Evolutionary conservation across 768 basidiomycete species (phyloP).

Genomic region (Dacryopinax primogenitus): DNA sequence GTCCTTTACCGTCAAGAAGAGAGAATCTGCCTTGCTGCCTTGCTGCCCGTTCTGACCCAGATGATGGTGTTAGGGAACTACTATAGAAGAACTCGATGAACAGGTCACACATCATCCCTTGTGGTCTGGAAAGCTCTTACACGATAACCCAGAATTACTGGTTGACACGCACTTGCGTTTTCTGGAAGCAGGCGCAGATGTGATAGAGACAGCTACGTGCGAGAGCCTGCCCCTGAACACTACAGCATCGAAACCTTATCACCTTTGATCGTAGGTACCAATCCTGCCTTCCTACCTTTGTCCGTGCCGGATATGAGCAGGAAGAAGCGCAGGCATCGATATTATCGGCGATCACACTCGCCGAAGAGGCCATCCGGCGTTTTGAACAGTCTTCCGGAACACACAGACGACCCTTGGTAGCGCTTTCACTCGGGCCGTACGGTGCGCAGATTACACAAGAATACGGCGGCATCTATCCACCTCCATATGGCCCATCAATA

Average conservation of each 20-base stretch:
- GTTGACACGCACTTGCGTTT: constrained; percentile 50
- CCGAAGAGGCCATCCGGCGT: constrained; percentile 33
- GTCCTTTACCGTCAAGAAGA: no score
- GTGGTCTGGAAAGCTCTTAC: constrained; percentile 58
- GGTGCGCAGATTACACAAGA: constrained; percentile 57
- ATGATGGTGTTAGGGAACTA: constrained; percentile 41
- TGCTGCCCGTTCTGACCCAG: constrained; percentile 11
- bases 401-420: constrained; percentile 30
- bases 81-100: constrained; percentile 41
- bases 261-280: constrained; percentile 42
- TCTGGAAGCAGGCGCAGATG: constrained; percentile 48
- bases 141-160: constrained; percentile 41
- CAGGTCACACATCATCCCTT: constrained; percentile 42
- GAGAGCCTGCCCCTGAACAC: constrained; percentile 15
- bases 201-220: constrained; percentile 63
- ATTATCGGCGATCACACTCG: constrained; percentile 41
- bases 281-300: constrained; percentile 44
- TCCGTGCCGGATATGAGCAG: constrained; percentile 36
- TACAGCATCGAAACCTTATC: not conserved
- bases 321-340: constrained; percentile 37
- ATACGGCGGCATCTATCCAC: constrained; percentile 62
- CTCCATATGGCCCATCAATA: constrained; percentile 52
- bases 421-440: constrained; percentile 61
- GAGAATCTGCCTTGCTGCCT: not conserved
- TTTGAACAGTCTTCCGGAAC: not conserved